Base-by-base conservation (phyloP, 1,139 yeast species). In the Geotrichum cucujoidarum region DNA sequence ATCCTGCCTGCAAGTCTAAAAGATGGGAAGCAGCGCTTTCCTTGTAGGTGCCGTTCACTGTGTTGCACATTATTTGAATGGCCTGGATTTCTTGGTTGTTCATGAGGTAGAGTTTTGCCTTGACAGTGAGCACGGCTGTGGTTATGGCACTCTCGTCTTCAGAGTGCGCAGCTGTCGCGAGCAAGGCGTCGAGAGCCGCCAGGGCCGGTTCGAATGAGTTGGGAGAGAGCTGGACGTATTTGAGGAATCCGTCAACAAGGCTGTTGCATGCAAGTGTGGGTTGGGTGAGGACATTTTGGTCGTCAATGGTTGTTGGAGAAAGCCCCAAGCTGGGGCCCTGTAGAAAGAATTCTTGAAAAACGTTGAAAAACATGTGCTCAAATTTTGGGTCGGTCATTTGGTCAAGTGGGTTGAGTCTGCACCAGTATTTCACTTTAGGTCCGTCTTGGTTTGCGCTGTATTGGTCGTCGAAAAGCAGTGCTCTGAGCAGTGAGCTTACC, bases 71-170 rank as follows among this genome's bases (percentile, higher is more conserved):
- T 32, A 76, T 57, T 51, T 76, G 71, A 10, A 92, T 81, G 0
- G 97, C 97, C 55, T 78, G 78, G 36, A 87, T 77, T 62, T 89
- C 95, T 58, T 81, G 82, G 60, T 88, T 87, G 58, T 77, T 76
- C 58, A 73, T 62, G n/a, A 82, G 70, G 58, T 75, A 77, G 38
- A 81, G 78, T 48, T 74, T 73, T 18, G 87, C 90, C 35, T 86
- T 70, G 7, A 83, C 71, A 7, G 37, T 17, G 24, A 35, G 10
- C 21, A 18, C 10, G 22, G 22, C 24, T 17, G 27, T 18, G 13
- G 14, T 13, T 40, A 74, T 72, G 4, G 82, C 78, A 22, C 78
- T 73, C 4, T 60, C 78, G 66, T 78, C 63, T 67, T 81, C 67
- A 16, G 22, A n/a, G 53, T 62, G 60, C 58, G 70, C 8, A 24